Conservation (phyloP, 2,329 filamentous ascomycete species). For the Nothomitra cinnamomea region DNA sequence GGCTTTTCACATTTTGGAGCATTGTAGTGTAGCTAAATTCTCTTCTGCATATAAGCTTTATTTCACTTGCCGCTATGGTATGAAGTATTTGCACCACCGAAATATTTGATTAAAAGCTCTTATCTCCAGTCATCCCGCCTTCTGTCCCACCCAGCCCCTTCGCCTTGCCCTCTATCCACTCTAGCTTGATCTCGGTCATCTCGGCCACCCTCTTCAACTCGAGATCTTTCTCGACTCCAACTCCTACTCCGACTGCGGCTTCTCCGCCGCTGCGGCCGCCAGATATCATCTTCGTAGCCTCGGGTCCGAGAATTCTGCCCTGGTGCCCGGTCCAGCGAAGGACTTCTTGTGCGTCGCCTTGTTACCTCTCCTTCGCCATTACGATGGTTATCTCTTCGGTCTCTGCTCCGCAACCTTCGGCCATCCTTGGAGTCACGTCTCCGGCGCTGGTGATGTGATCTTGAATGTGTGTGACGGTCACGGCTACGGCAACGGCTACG, state of each 20-base stretch:
- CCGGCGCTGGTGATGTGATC: not conserved
- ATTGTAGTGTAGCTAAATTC: not conserved
- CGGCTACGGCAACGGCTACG: constrained; percentile 8
- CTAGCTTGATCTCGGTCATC: not conserved
- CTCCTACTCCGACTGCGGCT: constrained; percentile 16
- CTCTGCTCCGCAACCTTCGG: constrained; percentile 6
- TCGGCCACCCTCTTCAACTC: not conserved
- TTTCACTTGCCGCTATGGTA: not conserved
- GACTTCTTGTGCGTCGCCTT: constrained; percentile 15
- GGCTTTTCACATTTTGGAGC: not conserved
- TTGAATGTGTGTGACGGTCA: constrained; percentile 7
- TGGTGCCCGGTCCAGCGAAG: constrained; percentile 16
- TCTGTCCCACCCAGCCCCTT: not conserved
- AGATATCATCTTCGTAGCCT: constrained; percentile 11
- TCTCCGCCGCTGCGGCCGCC: constrained; percentile 11
- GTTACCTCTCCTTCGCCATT: constrained; percentile 14
- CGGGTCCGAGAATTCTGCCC: constrained; percentile 14
- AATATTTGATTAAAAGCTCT: not conserved
- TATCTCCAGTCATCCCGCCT: not conserved
- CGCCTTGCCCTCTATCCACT: not conserved
- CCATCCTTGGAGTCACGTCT: not conserved
- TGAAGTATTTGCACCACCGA: not conserved
- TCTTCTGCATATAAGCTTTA: not conserved
- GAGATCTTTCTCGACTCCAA: constrained; percentile 14
- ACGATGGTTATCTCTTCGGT: not conserved